A percentile compares a stretch with the other conserved stretches of the same genome.
phyloP scores from a whole-genome alignment of 1,284 basidiomycete species.

The Kwoniella shivajii region DNA sequence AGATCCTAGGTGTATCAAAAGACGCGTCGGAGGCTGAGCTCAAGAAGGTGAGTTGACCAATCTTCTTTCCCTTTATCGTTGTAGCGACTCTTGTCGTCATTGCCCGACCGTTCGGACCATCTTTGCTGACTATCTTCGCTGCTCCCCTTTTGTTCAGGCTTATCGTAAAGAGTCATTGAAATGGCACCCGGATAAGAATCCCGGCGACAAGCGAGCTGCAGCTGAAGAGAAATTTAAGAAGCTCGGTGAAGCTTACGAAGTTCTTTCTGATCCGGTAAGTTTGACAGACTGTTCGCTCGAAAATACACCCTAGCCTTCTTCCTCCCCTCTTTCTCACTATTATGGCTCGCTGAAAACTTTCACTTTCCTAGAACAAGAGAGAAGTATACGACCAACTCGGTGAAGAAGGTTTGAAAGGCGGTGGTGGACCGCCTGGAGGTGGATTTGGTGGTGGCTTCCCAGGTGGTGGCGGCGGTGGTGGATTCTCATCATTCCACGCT shows the following conservation, averaged over 20 bases:
- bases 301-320: not conserved
- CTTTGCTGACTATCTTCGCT: not conserved
- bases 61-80: no score
- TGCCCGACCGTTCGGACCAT: not conserved
- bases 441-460: slow-evolving; percentile 60
- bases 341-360: not conserved
- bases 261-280: slow-evolving; percentile 72
- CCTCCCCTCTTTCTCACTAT: not conserved
- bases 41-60: slow-evolving; percentile 60
- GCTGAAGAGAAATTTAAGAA: slow-evolving; percentile 93
- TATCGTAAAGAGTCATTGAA: slow-evolving; percentile 61
- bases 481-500: slow-evolving; percentile 67
- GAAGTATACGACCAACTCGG: slow-evolving; percentile 93
- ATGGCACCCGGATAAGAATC: slow-evolving; percentile 38
- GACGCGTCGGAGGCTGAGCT: slow-evolving; percentile 78
- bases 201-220: slow-evolving; percentile 61
- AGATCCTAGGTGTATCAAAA: slow-evolving; percentile 67
- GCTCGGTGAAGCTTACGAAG: slow-evolving; percentile 96
- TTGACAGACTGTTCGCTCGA: no score
- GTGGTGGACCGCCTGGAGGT: slow-evolving; percentile 55
- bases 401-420: slow-evolving; percentile 86
- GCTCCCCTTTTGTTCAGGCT: slow-evolving; percentile 20
- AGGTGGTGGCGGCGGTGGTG: slow-evolving; percentile 47
- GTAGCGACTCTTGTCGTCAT: not conserved
- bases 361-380: slow-evolving; percentile 69